Evolutionary conservation across 495 filamentous ascomycete species (phyloP).

Genomic region (Lasiosphaeris hirsuta): DNA sequence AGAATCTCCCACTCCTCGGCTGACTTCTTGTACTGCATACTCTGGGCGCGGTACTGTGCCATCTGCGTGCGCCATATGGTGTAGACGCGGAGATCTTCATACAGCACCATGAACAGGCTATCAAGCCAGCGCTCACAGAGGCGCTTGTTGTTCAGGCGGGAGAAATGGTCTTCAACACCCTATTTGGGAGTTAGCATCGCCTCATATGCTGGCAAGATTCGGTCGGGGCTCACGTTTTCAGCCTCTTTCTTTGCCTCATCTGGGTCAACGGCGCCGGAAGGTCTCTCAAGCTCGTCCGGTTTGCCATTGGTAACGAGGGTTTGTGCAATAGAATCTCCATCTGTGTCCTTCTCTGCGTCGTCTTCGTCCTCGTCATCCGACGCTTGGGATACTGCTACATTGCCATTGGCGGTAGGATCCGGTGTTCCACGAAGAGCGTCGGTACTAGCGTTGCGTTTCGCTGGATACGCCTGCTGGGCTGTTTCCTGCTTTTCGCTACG

Average conservation of each 20-base stretch:
- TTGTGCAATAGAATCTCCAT: conserved; percentile 29
- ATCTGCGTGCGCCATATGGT: conserved; percentile 99
- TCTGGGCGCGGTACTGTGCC: conserved; percentile 85
- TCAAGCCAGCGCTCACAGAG: conserved; percentile 97
- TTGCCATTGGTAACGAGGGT: conserved; percentile 39
- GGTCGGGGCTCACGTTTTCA: conserved; percentile 61
- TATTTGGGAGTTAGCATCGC: conserved; percentile 19
- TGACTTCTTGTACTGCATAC: conserved; percentile 89
- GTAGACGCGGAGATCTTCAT: conserved; percentile 96
- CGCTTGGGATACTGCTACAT: conserved; percentile 34
- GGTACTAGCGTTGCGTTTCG: conserved; percentile 69
- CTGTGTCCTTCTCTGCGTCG: conserved; percentile 9
- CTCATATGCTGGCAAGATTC: background rate
- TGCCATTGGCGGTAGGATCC: conserved; percentile 61
- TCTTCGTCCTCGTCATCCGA: conserved; percentile 45
- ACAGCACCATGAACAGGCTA: conserved; percentile 98
- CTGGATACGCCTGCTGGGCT: conserved; percentile 44
- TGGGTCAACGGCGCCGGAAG: conserved; percentile 75
- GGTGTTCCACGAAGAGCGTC: conserved; percentile 66
- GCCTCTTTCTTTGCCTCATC: conserved; percentile 81
- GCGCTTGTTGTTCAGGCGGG: conserved; percentile 86
- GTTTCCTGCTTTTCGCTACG: conserved; percentile 77
- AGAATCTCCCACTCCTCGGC: conserved; percentile 98
- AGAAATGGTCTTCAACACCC: conserved; percentile 53
- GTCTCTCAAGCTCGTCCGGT: conserved; percentile 63